These are phyloP conservation scores for Cicer pinnatifidum DNA, from an alignment of 306 rosid genomes.

Conservation along the genomic window DNA sequence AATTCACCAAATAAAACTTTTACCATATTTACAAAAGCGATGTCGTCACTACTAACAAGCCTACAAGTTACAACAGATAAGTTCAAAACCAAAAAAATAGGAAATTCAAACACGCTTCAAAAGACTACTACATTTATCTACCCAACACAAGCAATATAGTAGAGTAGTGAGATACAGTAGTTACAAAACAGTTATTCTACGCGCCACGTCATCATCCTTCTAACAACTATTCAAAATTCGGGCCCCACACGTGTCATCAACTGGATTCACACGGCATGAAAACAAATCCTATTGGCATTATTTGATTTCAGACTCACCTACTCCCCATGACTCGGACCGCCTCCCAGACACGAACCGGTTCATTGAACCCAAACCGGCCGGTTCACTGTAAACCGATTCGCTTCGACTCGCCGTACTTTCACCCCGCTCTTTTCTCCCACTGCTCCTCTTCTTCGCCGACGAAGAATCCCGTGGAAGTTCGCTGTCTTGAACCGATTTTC, in stretches of 20 bases:
- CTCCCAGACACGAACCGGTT: conserved; percentile 82
- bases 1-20: too few relatives aligned
- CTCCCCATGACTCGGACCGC: conserved; percentile 65
- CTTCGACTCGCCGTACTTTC: conserved; percentile 11
- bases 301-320: conserved; percentile 50
- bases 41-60: neutral
- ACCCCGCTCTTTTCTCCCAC: conserved; percentile 31
- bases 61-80: neutral
- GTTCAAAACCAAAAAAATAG: neutral
- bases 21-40: conserved; percentile 47
- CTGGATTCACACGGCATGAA: neutral
- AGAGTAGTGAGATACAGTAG: conserved; percentile 19
- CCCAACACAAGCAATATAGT: neutral
- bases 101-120: conserved; percentile 32
- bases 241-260: neutral
- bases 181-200: conserved; percentile 58
- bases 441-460: conserved; percentile 38
- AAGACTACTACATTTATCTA: conserved; percentile 39
- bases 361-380: conserved; percentile 70
- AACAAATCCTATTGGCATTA: conserved; percentile 21
- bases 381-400: conserved; percentile 57
- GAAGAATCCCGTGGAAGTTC: conserved; percentile 39
- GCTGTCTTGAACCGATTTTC: conserved; percentile 42
- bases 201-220: conserved; percentile 60
- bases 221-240: conserved; percentile 36